Conservation (phyloP, 73 alveolate species). For the Symbiodinium pilosum region DNA sequence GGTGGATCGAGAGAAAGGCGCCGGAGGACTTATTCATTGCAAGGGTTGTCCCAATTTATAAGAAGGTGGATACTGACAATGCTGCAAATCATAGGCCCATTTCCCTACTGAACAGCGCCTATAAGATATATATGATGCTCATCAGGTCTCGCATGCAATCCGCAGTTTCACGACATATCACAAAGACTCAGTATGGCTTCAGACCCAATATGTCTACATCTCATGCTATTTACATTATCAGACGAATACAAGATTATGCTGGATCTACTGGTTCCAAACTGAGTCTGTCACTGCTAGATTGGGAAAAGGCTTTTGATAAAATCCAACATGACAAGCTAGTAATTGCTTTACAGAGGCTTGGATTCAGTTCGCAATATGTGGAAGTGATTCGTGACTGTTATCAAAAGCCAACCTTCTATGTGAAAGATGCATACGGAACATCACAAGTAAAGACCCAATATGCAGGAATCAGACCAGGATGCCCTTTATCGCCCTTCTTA, state of each 20-base stretch:
- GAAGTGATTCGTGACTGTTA: background rate
- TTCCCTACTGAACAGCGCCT: background rate
- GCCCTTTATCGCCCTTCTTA: constrained; percentile 13
- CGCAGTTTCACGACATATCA: background rate
- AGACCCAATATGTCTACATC: background rate
- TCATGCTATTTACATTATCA: background rate
- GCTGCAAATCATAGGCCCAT: background rate
- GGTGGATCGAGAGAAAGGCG: background rate
- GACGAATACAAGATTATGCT: constrained; percentile 21
- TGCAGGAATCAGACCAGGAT: constrained; percentile 25
- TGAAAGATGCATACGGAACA: background rate
- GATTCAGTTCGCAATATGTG: too few relatives aligned
- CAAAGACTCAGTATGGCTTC: constrained; percentile 2
- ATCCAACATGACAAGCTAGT: too few relatives aligned
- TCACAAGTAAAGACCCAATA: background rate
- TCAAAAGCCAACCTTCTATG: background rate
- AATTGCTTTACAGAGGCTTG: too few relatives aligned
- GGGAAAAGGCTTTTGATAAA: constrained; percentile 54
- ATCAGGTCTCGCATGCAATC: background rate
- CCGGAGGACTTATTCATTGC: background rate
- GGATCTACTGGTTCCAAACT: background rate
- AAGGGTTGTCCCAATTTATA: background rate
- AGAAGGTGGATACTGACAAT: background rate
- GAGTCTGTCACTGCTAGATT: background rate
- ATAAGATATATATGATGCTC: background rate